Evolutionary conservation across 2,329 filamentous ascomycete genomes (phyloP), one percentile per base, ranked within the genome.

Genomic region (Thyridium curvatum): DNA sequence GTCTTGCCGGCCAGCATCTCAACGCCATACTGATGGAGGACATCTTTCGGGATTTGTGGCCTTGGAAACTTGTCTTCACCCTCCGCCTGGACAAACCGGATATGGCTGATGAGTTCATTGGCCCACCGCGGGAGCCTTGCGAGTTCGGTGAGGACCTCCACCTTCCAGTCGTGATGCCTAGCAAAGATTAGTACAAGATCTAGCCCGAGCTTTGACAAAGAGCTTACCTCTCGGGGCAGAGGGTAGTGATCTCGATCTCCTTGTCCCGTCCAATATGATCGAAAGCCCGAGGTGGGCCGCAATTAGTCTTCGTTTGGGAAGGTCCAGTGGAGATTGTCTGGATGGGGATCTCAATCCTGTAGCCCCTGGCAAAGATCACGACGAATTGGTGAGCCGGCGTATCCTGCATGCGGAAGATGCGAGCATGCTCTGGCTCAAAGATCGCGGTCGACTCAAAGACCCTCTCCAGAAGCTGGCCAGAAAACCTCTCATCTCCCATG

Each of bases 91-190:
- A 6, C 21, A 10, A 26, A 26, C 21, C 21, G 6, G 21, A 26
- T 10, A 6, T 26, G 6, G 6, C 10, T 26, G 6, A 26, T 26
- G 21, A 26, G n/a, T n/a, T n/a, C 21, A 26, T 26, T 26, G 21
- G 21, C 21, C 21, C 21, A 15, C 42, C 46, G 17, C 41, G 38
- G 15, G 46, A 43, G 6, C 47, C 42, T 3, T 28, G 18, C 32
- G 8, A 55, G 42, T 6, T 55, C 51, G 4, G 54, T 48, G 12
- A 53, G 38, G 1, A 58, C 53, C 18, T 54, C 52, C 3, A 68
- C 34, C 4, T 53, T 53, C 65, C 65, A 69, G 42, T 68, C 64
- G 8, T 61, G 44, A 4, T 40, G 40, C 31, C 63, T 65, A 16
- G 12, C 21, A 26, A 4, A 35, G 16, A 39, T 56, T 32, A 55